These are phyloP conservation scores for Fusarium pseudonygamai DNA, from an alignment of 2,329 filamentous ascomycete species.

Conservation along the genomic window DNA sequence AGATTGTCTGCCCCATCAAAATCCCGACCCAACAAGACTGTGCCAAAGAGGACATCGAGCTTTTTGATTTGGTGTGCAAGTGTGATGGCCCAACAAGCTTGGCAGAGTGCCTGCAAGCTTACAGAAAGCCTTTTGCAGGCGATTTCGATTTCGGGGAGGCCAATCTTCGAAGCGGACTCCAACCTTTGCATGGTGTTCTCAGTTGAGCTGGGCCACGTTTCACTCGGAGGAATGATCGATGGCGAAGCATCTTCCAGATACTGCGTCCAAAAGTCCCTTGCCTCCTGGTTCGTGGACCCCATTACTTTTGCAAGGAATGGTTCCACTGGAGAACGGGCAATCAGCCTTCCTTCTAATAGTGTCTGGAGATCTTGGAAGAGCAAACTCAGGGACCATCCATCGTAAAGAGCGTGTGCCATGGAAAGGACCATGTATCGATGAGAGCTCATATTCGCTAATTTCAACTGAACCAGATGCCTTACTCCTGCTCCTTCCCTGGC, in stretches of 20 bases:
- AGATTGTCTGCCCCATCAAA: constrained; percentile 72
- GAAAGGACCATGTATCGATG: constrained; percentile 68
- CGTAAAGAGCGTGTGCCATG: constrained; percentile 87
- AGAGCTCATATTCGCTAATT: constrained; percentile 48
- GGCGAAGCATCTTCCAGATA: constrained; percentile 65
- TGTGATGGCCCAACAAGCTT: constrained; percentile 78
- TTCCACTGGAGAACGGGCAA: constrained; percentile 58
- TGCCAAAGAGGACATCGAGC: constrained; percentile 83
- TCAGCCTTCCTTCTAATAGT: constrained; percentile 65
- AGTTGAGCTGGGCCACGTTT: background rate
- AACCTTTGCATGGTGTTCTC: constrained; percentile 3
- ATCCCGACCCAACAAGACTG: constrained; percentile 86
- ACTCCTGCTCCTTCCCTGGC: constrained; percentile 51
- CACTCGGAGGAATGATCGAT: constrained; percentile 44
- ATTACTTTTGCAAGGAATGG: constrained; percentile 56
- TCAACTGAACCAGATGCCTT: constrained; percentile 60
- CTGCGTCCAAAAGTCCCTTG: constrained; percentile 73
- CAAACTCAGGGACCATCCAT: constrained; percentile 83
- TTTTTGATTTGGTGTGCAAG: constrained; percentile 70
- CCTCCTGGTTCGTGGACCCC: constrained; percentile 29
- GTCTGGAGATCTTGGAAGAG: constrained; percentile 75
- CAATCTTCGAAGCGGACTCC: constrained; percentile 21
- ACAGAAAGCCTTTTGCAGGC: constrained; percentile 75
- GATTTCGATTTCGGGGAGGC: constrained; percentile 41
- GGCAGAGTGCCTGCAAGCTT: constrained; percentile 80